Evolutionary conservation across 192 early-diverging fungal species (phyloP).

Genomic region (Neocallimastix lanati): DNA sequence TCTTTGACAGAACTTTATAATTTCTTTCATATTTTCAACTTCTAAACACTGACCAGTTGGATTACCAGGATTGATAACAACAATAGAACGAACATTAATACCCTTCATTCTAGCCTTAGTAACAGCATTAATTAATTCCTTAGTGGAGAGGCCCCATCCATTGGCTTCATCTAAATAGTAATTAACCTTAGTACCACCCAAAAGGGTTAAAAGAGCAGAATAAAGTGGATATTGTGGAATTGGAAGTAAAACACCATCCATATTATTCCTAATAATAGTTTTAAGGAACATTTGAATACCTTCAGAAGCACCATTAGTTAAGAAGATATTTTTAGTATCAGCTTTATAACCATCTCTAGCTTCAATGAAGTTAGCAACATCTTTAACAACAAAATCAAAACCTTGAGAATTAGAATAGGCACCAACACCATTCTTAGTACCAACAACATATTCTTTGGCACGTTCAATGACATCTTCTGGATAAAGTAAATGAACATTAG

Average conservation of each 20-base stretch:
- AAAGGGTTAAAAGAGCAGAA: slow-evolving; percentile 71
- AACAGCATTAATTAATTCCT: slow-evolving; percentile 49
- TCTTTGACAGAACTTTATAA: slow-evolving; percentile 69
- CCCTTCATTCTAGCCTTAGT: slow-evolving; percentile 42
- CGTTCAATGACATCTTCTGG: slow-evolving; percentile 71
- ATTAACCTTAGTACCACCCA: slow-evolving; percentile 68
- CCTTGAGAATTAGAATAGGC: slow-evolving; percentile 90
- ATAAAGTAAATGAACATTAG: slow-evolving; percentile 45
- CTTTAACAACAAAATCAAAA: slow-evolving; percentile 44
- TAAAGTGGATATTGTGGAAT: slow-evolving; percentile 98
- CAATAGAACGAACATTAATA: slow-evolving; percentile 75
- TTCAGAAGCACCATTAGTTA: slow-evolving; percentile 85
- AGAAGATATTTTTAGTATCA: slow-evolving; percentile 64
- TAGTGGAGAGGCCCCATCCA: slow-evolving; percentile 26
- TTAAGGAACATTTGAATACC: slow-evolving; percentile 85
- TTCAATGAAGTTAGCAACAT: slow-evolving; percentile 81
- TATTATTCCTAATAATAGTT: slow-evolving; percentile 52
- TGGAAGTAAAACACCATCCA: slow-evolving; percentile 91
- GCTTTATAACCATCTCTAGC: slow-evolving; percentile 73
- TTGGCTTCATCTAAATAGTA: slow-evolving; percentile 81
- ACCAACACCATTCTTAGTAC: slow-evolving; percentile 54
- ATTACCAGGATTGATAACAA: slow-evolving; percentile 97
- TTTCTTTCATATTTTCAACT: slow-evolving; percentile 67
- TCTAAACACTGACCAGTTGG: slow-evolving; percentile 82
- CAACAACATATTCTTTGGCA: slow-evolving; percentile 52